Evolutionary conservation across 192 early-diverging fungal species (phyloP).

Genomic region (Umbelopsis vinacea): DNA sequence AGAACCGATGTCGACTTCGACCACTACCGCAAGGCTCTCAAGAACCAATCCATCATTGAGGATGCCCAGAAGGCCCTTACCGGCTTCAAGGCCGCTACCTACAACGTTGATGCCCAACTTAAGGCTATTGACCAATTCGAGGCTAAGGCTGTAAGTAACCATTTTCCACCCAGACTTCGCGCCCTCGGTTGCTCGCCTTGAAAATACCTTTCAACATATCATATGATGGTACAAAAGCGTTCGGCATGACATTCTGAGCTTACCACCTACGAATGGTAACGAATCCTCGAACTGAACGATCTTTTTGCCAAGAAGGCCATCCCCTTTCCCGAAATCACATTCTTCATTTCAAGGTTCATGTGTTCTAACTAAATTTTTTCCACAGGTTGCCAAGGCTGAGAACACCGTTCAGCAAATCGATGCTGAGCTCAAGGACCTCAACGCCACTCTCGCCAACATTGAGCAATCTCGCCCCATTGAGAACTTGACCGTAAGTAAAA

Average conservation of each 20-base stretch:
- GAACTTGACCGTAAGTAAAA: conserved; percentile 79
- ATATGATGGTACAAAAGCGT: not conserved
- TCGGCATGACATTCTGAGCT: not conserved
- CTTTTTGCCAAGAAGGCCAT: not conserved
- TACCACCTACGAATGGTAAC: not conserved
- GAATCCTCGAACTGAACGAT: not conserved
- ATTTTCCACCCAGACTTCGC: not conserved
- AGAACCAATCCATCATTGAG: conserved; percentile 90
- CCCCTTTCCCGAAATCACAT: not conserved
- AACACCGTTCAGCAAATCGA: conserved; percentile 85
- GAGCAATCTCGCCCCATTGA: conserved; percentile 92
- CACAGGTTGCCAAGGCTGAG: conserved; percentile 80
- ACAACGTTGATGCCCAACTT: conserved; percentile 86
- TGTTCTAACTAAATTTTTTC: not conserved
- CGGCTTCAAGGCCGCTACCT: conserved; percentile 78
- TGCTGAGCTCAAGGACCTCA: conserved; percentile 84
- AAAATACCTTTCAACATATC: not conserved
- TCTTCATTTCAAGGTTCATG: not conserved
- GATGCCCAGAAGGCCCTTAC: conserved; percentile 87
- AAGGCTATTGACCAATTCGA: conserved; percentile 79
- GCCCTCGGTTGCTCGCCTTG: not conserved
- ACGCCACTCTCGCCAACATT: conserved; percentile 90
- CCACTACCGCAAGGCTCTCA: conserved; percentile 83
- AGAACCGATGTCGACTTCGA: conserved; percentile 85
- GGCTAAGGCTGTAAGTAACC: conserved; percentile 70